Base-by-base conservation (phyloP, 225 moss, liverwort and hornwort species). In the Marchantia polymorpha region DNA sequence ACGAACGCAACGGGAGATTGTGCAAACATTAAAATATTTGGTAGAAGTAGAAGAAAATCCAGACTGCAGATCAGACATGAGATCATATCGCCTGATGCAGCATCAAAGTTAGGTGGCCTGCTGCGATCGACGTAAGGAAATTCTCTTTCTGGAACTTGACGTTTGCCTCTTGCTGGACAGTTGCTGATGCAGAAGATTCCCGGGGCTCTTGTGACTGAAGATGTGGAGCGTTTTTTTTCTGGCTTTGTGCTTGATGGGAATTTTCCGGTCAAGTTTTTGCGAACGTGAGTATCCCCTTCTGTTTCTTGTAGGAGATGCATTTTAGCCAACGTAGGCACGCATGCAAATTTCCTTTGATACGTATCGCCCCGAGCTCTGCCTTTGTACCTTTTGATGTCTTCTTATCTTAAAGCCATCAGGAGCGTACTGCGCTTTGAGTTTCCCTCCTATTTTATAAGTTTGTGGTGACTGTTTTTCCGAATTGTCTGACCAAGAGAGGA, bases 211-310 rank as follows among this genome's bases (percentile, higher is more conserved):
- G 79, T 74, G 14, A 78, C 81, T 11, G 96, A 96, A 80, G 92
- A 91, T 27, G 86, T 96, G 74, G 91, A 92, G 78, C 86, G 90
- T 2, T 92, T 96, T 78, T 94, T 96, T 27, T 83, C 92, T 76
- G 96, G 92, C 74, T 96, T 88, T 83, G 81, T 83, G 58, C 83
- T 94, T 64, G 88, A 90, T 59, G 17, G 83, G 59, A 56, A 61
- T 22, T 82, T 69, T 48, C 83, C 88, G 3, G 85, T 91, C 75
- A 92, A 79, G 72, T 81, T 92, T 75, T 25, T 92, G 56, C 83
- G 87, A 78, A 80, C 84, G 96, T 91, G 85, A 84, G 85, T 75
- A 71, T 49, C 17, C 9, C 23, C 11, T 51, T 19, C 47, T 51
- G 10, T 13, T 51, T 19, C 61, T 22, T 7, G 4, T 22, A 20